Base-by-base conservation (phyloP, 129 eudicot genomes). In the Flaveria robusta region DNA sequence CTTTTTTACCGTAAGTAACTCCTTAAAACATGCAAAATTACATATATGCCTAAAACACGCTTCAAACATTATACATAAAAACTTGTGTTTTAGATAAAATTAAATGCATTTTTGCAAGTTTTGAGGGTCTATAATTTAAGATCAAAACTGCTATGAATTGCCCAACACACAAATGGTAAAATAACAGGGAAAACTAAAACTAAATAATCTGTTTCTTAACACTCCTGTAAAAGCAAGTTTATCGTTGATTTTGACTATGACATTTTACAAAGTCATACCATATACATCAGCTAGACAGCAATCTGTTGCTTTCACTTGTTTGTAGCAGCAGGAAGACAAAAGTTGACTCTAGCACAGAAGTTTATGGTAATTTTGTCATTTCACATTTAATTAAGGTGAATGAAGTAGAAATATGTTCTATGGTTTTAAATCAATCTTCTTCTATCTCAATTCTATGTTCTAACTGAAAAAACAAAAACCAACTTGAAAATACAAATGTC, bases 391-490 rank as follows among this genome's bases (percentile, higher is more conserved):
- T 37, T 75, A 45, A 69, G 12, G 47, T 46, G 59, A 69, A 46
- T 51, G 29, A 51, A 11, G 11, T 47, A 47, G 13, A 14, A 13
- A 47, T 14, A 47, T 58, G 62, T 70, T 34, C 39, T 34, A 34
- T 34, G 7, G 8, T 15, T 13, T 14, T 47, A 13, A 47, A 79
- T 66, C 24, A 51, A 41, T 65, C 39, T 20, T 19, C 41, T 68
- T 49, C 69, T 52, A 54, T 66, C 56, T 41, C 62, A 42, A 19
- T 63, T 52, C 50, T 79, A 65, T 72, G 79, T 37, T 51, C 78
- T 65, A 63, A 51, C 60, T 16, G 18, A 22, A 79, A 79, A 72
- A 7, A 34, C 60, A 65, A 69, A 70, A 58, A 39, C 56, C 68
- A 70, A 16, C 70, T 70, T 47, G 71, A 49, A 62, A 14, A 70